These are phyloP conservation scores for Brassica rapa DNA, from an alignment of 345 rosid genomes.

Conservation along the genomic window DNA sequence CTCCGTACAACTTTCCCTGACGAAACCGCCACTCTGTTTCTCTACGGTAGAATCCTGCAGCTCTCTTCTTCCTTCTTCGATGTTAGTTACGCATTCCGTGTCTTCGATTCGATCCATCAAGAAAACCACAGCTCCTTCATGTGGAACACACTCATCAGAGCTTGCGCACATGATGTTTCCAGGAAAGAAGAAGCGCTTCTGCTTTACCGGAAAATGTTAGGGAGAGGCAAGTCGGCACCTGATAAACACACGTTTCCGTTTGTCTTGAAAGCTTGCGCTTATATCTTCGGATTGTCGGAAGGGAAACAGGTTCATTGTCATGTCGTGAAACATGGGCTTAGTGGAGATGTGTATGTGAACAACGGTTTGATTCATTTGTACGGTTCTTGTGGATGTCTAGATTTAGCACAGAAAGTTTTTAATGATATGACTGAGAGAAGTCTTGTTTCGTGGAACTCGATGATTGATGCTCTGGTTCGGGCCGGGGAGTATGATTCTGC, in stretches of 20 bases:
- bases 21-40: conserved; percentile 48
- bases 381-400: conserved; percentile 64
- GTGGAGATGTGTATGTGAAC: conserved; percentile 63
- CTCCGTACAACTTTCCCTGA: conserved; percentile 54
- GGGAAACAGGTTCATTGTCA: conserved; percentile 75
- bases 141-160: conserved; percentile 90
- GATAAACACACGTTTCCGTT: conserved; percentile 86
- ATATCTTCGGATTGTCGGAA: conserved; percentile 57
- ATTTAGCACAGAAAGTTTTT: conserved; percentile 56
- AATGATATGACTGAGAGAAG: conserved; percentile 67
- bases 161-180: conserved; percentile 53
- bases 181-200: conserved; percentile 58
- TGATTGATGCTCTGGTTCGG: conserved; percentile 70
- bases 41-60: conserved; percentile 64
- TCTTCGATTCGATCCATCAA: conserved; percentile 50
- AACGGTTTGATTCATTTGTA: conserved; percentile 84
- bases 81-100: conserved; percentile 50
- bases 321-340: conserved; percentile 62
- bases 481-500: conserved; percentile 58
- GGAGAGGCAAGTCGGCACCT: conserved; percentile 50
- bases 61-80: conserved; percentile 48
- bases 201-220: conserved; percentile 55
- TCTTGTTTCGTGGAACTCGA: conserved; percentile 73
- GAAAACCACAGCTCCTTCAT: conserved; percentile 58
- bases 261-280: conserved; percentile 77